Percentiles rank a stretch among this genome's conserved stretches.
Conservation (phyloP, 2,329 filamentous ascomycete genomes). For the Magnaporthiopsis rhizophila region DNA sequence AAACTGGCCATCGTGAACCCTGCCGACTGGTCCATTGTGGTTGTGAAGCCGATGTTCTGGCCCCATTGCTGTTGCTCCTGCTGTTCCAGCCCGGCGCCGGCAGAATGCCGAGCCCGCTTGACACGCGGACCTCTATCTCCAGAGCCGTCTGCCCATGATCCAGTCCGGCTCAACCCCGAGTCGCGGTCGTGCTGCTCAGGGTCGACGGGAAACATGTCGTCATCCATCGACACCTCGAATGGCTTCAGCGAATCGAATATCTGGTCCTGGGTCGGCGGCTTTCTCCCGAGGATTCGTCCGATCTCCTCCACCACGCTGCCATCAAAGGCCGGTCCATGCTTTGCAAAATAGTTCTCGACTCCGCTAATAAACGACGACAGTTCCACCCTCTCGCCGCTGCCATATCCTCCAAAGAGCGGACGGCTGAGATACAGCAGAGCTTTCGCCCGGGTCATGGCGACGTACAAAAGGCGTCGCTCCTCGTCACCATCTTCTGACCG, state of each 20-base stretch:
- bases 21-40: slow-evolving; percentile 53
- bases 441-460: slow-evolving; percentile 93
- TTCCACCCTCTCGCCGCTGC: slow-evolving; percentile 46
- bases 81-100: slow-evolving; percentile 21
- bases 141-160: neutral
- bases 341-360: slow-evolving; percentile 39
- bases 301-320: slow-evolving; percentile 55
- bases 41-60: slow-evolving; percentile 19
- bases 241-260: slow-evolving; percentile 44
- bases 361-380: slow-evolving; percentile 66
- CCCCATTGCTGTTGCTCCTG: slow-evolving; percentile 33
- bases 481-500: slow-evolving; percentile 80
- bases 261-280: slow-evolving; percentile 45
- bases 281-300: slow-evolving; percentile 61
- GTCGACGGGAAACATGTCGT: slow-evolving; percentile 60
- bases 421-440: slow-evolving; percentile 79
- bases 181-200: slow-evolving; percentile 35
- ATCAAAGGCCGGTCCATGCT: slow-evolving; percentile 63
- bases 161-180: slow-evolving; percentile 17
- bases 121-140: neutral
- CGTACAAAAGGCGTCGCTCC: slow-evolving; percentile 82
- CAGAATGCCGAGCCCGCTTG: slow-evolving; percentile 12
- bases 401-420: slow-evolving; percentile 58
- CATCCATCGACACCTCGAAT: slow-evolving; percentile 49
- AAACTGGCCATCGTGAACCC: slow-evolving; percentile 52